Evolutionary conservation across 306 rosid genomes (phyloP).

Genomic region (barrel medic (Medicago truncatula)): DNA sequence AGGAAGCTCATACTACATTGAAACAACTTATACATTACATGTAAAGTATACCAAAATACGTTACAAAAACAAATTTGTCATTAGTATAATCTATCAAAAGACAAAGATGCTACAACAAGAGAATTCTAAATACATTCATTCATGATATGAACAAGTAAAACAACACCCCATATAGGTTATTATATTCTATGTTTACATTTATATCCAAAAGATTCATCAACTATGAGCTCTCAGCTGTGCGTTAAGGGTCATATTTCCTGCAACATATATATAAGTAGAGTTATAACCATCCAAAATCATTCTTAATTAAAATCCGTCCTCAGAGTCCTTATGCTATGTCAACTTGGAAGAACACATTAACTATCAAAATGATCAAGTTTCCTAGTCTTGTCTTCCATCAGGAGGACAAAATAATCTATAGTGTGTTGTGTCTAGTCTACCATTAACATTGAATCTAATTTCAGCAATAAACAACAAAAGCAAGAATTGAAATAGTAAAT

Average conservation of each 20-base stretch:
- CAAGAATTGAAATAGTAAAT: constrained; percentile 14
- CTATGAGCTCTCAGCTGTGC: constrained; percentile 47
- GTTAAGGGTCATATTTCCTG: constrained; percentile 51
- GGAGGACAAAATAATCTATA: neutral
- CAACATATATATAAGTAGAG: constrained; percentile 26
- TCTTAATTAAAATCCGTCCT: no score
- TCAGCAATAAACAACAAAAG: neutral
- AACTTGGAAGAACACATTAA: no score
- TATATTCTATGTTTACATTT: constrained; percentile 13
- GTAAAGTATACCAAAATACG: constrained; percentile 18
- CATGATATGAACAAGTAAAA: constrained; percentile 25
- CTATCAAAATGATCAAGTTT: no score
- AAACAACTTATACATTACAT: constrained; percentile 32
- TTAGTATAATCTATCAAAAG: constrained; percentile 15
- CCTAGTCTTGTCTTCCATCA: no score
- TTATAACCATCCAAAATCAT: neutral
- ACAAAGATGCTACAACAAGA: neutral
- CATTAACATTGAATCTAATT: neutral
- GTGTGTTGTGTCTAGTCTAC: neutral
- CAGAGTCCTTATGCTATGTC: no score
- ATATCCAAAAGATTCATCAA: constrained; percentile 46
- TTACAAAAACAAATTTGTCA: constrained; percentile 12
- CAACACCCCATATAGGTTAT: constrained; percentile 14
- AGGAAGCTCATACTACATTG: constrained; percentile 27
- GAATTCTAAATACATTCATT: constrained; percentile 32